Evolutionary conservation across 2,329 filamentous ascomycete genomes (phyloP), one percentile per base, ranked within the genome.

Genomic region (Paecilomyces formosus): DNA sequence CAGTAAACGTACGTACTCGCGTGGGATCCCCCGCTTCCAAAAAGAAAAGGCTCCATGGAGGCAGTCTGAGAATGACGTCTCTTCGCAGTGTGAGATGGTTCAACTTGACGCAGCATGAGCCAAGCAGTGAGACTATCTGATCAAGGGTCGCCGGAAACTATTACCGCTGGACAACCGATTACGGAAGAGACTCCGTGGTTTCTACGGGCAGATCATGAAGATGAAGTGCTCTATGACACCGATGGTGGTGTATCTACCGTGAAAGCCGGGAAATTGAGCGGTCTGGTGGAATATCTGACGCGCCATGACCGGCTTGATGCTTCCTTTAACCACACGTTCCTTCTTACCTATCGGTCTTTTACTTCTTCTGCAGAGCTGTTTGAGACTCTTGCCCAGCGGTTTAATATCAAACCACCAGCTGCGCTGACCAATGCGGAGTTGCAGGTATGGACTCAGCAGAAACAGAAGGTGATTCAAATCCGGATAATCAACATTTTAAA

Each of bases 401-500:
- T 96, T 78, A 88, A 86, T 62, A 89, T 94, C 57, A 90, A 96
- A 67, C 91, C 92, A 15, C 90, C 92, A 0, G 85, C 89, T 62
- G 90, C 88, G 12, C 78, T 96, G 53, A 82, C 78, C 2, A 82
- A 83, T 56, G 73, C 80, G 12, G 89, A 96, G 61, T 89, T 87
- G 62, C 88, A 94, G 45, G 78, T 82, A 7, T 97, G 92, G 93
- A 85, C 88, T 49, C 89, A 93, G 68, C 86, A 86, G 69, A 97
- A 96, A 76, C 91, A 96, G 72, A 95, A 93, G 68, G 87, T 89
- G 6, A 95, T 96, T 58, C 85, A 91, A 24, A 91, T 97, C 75
- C 86, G 93, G 35, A 91, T 97, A 2, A 89, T 97, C 62, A 97
- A 97, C 69, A 96, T 96, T 61, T 77, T 97, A 49, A 96, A 95